These are phyloP conservation scores for Linnemannia elongata DNA, from an alignment of 192 early-diverging fungal species.

Conservation along the genomic window DNA sequence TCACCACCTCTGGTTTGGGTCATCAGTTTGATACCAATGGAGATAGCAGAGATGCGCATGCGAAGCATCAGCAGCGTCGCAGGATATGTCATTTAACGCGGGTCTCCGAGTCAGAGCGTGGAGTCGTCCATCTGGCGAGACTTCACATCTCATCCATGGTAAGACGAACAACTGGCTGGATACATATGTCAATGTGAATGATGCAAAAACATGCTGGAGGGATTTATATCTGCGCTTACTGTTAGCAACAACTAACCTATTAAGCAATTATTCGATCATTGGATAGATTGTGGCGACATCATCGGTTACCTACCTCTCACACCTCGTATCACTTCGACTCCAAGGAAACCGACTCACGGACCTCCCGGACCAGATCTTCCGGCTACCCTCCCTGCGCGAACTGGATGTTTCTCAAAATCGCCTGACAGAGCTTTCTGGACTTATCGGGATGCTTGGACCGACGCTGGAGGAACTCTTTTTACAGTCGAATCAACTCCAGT, in stretches of 20 bases:
- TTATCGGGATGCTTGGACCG: constrained; percentile 39
- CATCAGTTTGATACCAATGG: not conserved
- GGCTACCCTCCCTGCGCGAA: constrained; percentile 38
- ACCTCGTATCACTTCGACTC: constrained; percentile 41
- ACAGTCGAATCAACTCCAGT: constrained; percentile 43
- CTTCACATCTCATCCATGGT: constrained; percentile 46
- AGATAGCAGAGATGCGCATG: not conserved
- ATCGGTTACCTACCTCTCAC: constrained; percentile 37
- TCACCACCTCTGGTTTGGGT: not conserved
- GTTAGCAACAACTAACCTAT: too few species aligned
- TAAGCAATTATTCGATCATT: not conserved
- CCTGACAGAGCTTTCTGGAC: constrained; percentile 32
- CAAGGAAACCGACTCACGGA: constrained; percentile 49
- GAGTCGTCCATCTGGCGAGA: constrained; percentile 41
- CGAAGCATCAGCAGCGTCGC: not conserved
- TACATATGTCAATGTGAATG: not conserved
- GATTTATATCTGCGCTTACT: not conserved
- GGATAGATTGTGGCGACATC: constrained; percentile 42
- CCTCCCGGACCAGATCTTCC: constrained; percentile 44
- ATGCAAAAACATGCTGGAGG: not conserved
- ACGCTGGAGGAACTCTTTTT: constrained; percentile 44
- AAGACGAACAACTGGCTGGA: not conserved
- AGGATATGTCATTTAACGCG: constrained; percentile 34
- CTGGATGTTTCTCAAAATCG: constrained; percentile 53
- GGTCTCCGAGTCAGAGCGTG: constrained; percentile 36